Evolutionary conservation across 2,329 filamentous ascomycete genomes (phyloP).

Genomic region (Aspergillus novofumigatus): DNA sequence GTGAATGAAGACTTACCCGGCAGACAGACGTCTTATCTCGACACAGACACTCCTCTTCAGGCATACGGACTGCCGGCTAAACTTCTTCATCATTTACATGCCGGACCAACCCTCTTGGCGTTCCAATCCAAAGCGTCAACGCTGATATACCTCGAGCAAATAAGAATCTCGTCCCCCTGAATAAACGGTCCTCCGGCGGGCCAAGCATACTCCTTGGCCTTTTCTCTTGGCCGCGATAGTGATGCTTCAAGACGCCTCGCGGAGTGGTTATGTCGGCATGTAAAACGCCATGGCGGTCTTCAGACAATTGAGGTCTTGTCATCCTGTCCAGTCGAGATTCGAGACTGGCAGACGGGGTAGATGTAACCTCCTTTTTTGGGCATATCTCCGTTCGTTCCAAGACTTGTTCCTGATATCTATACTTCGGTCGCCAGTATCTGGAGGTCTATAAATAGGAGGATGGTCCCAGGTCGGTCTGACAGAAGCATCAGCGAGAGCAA

Average conservation of each 20-base stretch:
- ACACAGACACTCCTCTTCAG: no score
- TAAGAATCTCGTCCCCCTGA: neutral
- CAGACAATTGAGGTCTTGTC: neutral
- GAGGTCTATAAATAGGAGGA: neutral
- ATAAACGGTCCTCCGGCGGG: constrained; percentile 19
- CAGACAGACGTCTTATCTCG: no score
- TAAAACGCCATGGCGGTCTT: neutral
- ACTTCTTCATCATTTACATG: no score
- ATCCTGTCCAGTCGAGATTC: neutral
- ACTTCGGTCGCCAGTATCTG: no score
- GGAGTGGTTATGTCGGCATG: no score
- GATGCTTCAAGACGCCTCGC: neutral
- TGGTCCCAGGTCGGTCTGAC: neutral
- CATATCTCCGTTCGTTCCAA: neutral
- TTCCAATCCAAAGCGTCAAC: no score
- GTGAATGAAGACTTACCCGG: no score
- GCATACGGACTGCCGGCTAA: no score
- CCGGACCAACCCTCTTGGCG: no score
- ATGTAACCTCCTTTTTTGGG: constrained; percentile 15
- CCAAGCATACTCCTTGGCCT: constrained; percentile 13
- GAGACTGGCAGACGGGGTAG: neutral
- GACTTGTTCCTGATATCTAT: no score
- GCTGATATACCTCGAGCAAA: neutral
- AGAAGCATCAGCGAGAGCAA: neutral
- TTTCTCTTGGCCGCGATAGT: neutral